Conservation (phyloP, 257 asterid species). For the Orobanche coerulescens region DNA sequence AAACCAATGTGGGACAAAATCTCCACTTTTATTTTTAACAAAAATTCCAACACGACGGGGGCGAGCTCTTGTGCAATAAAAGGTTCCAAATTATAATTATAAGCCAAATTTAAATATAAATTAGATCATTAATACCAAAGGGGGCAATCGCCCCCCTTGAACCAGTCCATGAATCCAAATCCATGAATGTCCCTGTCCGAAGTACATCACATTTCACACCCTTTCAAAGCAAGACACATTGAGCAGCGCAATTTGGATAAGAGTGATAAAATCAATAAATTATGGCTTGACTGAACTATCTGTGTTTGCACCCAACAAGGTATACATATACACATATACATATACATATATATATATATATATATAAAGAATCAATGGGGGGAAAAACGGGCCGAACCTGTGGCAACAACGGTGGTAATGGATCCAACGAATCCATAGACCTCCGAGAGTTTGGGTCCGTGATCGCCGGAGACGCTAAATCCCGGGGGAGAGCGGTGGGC, state of each 20-base stretch:
- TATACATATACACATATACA: not conserved
- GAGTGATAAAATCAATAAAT: not conserved
- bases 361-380: not conserved
- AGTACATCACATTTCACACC: not conserved
- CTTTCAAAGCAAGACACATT: not conserved
- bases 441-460: constrained; percentile 67
- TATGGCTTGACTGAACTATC: not conserved
- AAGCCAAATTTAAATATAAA: no score
- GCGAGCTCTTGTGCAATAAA: no score
- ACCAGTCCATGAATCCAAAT: not conserved
- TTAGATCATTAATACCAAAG: no score
- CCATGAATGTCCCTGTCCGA: not conserved
- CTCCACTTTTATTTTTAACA: no score
- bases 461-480: constrained; percentile 34
- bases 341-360: no score
- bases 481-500: constrained; percentile 38
- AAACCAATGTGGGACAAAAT: no score
- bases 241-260: not conserved
- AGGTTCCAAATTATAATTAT: no score
- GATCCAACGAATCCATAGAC: constrained; percentile 95
- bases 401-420: constrained; percentile 73
- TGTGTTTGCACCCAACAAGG: not conserved
- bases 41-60: no score
- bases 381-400: constrained; percentile 39
- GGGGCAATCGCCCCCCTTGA: no score